Evolutionary conservation across 495 filamentous ascomycete genomes (phyloP).

Genomic region (Talaromyces borbonicus): DNA sequence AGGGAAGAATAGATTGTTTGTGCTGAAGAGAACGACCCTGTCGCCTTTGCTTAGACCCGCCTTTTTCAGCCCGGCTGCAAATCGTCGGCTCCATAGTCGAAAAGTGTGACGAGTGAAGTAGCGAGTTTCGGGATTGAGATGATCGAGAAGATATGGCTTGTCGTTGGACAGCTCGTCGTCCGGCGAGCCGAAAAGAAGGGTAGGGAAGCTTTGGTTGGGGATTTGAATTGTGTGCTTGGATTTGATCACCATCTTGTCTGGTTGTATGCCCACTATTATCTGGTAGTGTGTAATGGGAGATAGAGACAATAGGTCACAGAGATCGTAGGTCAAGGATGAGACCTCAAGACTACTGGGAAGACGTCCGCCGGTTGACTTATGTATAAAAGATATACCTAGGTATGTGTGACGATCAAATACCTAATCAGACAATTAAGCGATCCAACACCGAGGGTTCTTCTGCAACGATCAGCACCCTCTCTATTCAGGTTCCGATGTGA

Average conservation of each 20-base stretch:
- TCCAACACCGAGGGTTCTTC: no score
- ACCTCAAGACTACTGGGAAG: no score
- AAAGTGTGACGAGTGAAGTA: constrained; percentile 47
- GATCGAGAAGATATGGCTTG: constrained; percentile 36
- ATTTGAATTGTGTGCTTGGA: constrained; percentile 40
- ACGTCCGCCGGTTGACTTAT: no score
- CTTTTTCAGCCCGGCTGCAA: constrained; percentile 59
- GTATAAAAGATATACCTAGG: no score
- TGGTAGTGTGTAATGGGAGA: no score
- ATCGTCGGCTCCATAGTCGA: constrained; percentile 58
- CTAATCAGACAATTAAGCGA: no score
- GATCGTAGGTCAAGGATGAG: no score
- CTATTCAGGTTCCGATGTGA: no score
- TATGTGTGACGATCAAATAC: no score
- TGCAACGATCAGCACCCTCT: no score
- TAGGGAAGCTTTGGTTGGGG: constrained; percentile 39
- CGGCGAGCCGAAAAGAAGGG: constrained; percentile 40
- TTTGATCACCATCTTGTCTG: constrained; percentile 39
- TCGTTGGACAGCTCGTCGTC: constrained; percentile 33
- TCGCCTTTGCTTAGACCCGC: constrained; percentile 59
- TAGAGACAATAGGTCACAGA: no score
- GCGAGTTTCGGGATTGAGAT: constrained; percentile 41
- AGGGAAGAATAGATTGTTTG: constrained; percentile 66
- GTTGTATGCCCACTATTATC: no score
- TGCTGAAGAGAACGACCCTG: constrained; percentile 61